Evolutionary conservation across 176 grass and related monocot species (phyloP), one percentile per base, ranked within the genome.

Genomic region (Chrysopogon serrulatus): DNA sequence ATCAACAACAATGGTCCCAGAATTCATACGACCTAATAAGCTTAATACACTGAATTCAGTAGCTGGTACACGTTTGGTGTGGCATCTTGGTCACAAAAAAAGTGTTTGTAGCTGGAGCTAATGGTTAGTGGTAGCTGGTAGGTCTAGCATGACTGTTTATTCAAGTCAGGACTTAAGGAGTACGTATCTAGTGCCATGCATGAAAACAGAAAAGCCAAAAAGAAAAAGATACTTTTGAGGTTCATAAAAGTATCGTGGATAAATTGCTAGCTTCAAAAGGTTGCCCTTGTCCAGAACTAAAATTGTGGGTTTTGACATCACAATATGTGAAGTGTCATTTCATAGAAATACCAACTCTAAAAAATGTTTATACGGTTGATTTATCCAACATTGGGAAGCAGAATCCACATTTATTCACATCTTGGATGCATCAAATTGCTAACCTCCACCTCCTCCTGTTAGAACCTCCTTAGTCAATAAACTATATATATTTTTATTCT

Each of bases 11-110:
- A 56, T 73, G 51, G 61, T 23, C 80, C 8, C 14, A 11, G 54
- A 34, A 61, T 71, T 71, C 62, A 16, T 36, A 48, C 35, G 48
- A 57, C 73, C 51, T 71, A 72, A 81, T 57, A 80, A 81, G 66
- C 77, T 61, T 10, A 79, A 59, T 74, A 59, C 15, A 6, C 27
- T 0, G 28, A 74, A 53, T 77, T 54, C 59, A 63, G 43, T 54
- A 79, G 45, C 26, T 51, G 24, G 68, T 72, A 47, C 5, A 45
- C 28, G 11, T 72, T 82, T 79, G 79, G 80, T 83, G 14, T 48
- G 45, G 28, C 13, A 18, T 86, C n/a, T 8, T 74, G 79, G 32
- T 66, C 48, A 47, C 15, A 68, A 59, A 74, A 37, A 74, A 45
- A 1, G 16, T 86, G 37, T 79, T 34, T n/a, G 11, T 18, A 67